Conservation (phyloP, 129 eudicot genomes). For the Pseudognaphalium luteoalbum region DNA sequence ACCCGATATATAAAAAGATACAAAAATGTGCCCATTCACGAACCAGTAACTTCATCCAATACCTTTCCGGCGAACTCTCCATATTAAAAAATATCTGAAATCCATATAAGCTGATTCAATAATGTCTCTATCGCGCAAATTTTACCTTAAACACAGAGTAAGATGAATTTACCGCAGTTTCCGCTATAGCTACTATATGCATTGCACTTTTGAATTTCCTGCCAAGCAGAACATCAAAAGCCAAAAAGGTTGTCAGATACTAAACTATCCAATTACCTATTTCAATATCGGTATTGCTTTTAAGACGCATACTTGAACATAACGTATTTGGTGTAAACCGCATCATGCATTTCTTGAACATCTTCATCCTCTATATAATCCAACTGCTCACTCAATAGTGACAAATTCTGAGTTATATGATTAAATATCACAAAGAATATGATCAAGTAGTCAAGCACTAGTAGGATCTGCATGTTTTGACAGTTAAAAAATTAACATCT, state of each 20-base stretch:
- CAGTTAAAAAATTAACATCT: slow-evolving; percentile 26
- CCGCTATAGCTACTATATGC: slow-evolving; percentile 85
- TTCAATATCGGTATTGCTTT: background rate
- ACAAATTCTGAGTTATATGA: slow-evolving; percentile 74
- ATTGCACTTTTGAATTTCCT: slow-evolving; percentile 96
- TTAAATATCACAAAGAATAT: slow-evolving; percentile 77
- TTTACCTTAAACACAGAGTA: background rate
- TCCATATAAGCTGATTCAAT: background rate
- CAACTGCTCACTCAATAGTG: slow-evolving; percentile 70
- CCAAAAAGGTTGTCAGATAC: background rate
- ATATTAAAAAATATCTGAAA: slow-evolving; percentile 80
- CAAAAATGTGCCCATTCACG: slow-evolving; percentile 95
- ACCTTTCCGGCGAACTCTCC: slow-evolving; percentile 69
- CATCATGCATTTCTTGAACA: slow-evolving; percentile 77
- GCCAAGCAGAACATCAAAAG: slow-evolving; percentile 30
- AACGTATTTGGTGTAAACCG: slow-evolving; percentile 67
- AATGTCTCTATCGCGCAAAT: background rate
- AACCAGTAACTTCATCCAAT: slow-evolving; percentile 77
- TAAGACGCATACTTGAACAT: slow-evolving; percentile 79
- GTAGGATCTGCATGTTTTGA: slow-evolving; percentile 56
- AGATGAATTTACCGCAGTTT: slow-evolving; percentile 55
- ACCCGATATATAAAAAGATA: slow-evolving; percentile 91
- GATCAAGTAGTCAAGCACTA: slow-evolving; percentile 69
- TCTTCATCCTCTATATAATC: slow-evolving; percentile 73
- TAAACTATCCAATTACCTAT: background rate